phyloP scores from a whole-genome alignment of 2,329 filamentous ascomycete species.

The Trichoderma pleuroti region DNA sequence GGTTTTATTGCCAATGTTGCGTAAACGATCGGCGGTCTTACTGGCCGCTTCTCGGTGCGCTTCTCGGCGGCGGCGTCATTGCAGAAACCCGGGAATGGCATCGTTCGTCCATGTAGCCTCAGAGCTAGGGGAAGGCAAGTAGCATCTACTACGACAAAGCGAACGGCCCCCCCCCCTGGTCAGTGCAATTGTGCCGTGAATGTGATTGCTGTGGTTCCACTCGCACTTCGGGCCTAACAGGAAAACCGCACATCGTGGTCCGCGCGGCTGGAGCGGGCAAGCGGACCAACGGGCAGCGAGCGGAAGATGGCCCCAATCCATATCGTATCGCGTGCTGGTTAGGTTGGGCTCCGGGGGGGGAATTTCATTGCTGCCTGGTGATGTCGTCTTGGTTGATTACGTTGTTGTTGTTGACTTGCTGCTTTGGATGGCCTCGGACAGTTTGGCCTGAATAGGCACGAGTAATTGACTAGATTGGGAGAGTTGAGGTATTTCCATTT shows the following conservation, averaged over 20 bases:
- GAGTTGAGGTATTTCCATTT: not conserved
- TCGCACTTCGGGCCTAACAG: conserved; percentile 16
- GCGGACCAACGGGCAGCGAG: not conserved
- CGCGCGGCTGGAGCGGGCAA: conserved; percentile 5
- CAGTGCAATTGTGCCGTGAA: not conserved
- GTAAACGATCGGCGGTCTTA: not conserved
- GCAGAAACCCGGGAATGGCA: not conserved
- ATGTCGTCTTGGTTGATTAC: not conserved
- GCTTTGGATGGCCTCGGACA: not conserved
- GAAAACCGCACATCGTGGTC: not conserved
- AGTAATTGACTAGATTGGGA: not conserved
- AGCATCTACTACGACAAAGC: not conserved
- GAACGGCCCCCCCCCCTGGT: not conserved
- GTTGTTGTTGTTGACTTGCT: not conserved
- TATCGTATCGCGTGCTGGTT: not conserved
- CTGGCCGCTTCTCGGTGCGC: not conserved
- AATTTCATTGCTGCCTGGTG: not conserved
- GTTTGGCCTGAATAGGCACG: not conserved
- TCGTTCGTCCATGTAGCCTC: not conserved
- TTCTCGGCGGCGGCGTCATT: not conserved
- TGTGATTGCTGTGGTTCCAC: conserved; percentile 2
- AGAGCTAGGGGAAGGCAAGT: not conserved
- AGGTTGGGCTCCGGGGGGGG: not conserved
- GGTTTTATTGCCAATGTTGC: not conserved
- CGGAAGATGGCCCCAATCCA: not conserved